Evolutionary conservation across 257 asterid species (phyloP), one percentile per base, ranked within the genome.

Genomic region (Craterostigma plantagineum): DNA sequence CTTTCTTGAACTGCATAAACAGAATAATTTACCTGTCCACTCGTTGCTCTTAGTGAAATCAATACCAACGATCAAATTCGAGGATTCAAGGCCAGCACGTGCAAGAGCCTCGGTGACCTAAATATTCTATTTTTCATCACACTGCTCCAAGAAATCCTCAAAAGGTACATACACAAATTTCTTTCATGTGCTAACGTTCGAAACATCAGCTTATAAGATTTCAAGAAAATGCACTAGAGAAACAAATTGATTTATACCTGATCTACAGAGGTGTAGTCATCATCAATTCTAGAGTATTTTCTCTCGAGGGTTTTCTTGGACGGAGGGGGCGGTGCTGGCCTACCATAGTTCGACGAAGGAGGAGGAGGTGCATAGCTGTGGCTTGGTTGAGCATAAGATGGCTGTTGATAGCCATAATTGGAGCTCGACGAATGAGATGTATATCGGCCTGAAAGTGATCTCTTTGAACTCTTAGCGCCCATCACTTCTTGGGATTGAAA

Each of bases 1-100:
- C 6, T 23, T 23, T 23, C 30, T 23, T 2, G 30, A 23, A n/a
- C n/a, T n/a, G n/a, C n/a, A n/a, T n/a, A n/a, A n/a, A n/a, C n/a
- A n/a, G n/a, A n/a, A n/a, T n/a, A n/a, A n/a, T n/a, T n/a, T 49
- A 86, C 97, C 97, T 16, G 94, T 86, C 97, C 97, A 86, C 62
- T 86, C 97, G 38, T 86, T 86, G 87, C 97, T 86, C 74, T 81
- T 86, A 52, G 97, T 86, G 70, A 81, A 81, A 69, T 86, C 97
- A 42, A 86, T 81, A 51, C 97, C 97, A 49, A 86, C 94, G 12
- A 86, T 73, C 55, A 86, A 63, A 73, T 86, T 86, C 15, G 97
- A 86, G 37, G 97, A 86, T 66, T 86, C 97, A 51, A 86, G 62
- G 38, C 97, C 97, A 57, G 97, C 97, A 35, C 79, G 87, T 27